Evolutionary conservation across 1,284 basidiomycete genomes (phyloP).

Genomic region (Sporisorium scitamineum): DNA sequence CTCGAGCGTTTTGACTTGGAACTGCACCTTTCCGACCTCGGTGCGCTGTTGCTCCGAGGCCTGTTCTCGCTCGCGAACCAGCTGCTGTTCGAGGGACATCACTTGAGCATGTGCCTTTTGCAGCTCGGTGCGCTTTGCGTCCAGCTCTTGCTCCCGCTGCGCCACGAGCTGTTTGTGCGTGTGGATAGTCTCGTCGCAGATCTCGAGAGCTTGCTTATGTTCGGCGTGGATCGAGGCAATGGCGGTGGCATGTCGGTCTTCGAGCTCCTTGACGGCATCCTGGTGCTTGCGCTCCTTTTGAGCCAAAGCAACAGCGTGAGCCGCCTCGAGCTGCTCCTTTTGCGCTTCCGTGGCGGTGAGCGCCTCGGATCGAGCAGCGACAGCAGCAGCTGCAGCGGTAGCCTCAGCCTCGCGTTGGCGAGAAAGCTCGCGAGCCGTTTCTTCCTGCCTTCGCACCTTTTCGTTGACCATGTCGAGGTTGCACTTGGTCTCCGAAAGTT

Average conservation of each 20-base stretch:
- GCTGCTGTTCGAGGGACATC: slow-evolving; percentile 19
- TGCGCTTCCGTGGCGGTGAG: slow-evolving; percentile 46
- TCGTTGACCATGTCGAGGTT: slow-evolving; percentile 44
- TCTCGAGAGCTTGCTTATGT: slow-evolving; percentile 46
- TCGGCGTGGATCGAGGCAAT: slow-evolving; percentile 42
- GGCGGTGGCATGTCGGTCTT: slow-evolving; percentile 35
- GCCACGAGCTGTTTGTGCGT: slow-evolving; percentile 28
- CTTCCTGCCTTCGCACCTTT: slow-evolving; percentile 49
- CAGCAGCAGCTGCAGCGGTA: slow-evolving; percentile 41
- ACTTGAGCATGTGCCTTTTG: slow-evolving; percentile 15
- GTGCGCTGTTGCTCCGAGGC: slow-evolving; percentile 20
- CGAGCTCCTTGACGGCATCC: slow-evolving; percentile 47
- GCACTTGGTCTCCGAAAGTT: slow-evolving; percentile 43
- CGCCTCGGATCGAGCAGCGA: slow-evolving; percentile 47
- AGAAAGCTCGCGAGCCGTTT: slow-evolving; percentile 32
- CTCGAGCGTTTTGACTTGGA: slow-evolving; percentile 17
- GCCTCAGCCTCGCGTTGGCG: slow-evolving; percentile 48
- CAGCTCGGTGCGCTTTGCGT: slow-evolving; percentile 20
- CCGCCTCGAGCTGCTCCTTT: slow-evolving; percentile 44
- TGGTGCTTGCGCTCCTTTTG: slow-evolving; percentile 50
- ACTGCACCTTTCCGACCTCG: slow-evolving; percentile 18
- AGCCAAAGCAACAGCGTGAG: slow-evolving; percentile 36
- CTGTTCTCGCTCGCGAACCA: slow-evolving; percentile 30
- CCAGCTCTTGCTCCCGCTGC: slow-evolving; percentile 27
- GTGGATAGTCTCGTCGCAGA: slow-evolving; percentile 29